Conservation (phyloP, 495 filamentous ascomycete genomes). For the Apodospora peruviana region DNA sequence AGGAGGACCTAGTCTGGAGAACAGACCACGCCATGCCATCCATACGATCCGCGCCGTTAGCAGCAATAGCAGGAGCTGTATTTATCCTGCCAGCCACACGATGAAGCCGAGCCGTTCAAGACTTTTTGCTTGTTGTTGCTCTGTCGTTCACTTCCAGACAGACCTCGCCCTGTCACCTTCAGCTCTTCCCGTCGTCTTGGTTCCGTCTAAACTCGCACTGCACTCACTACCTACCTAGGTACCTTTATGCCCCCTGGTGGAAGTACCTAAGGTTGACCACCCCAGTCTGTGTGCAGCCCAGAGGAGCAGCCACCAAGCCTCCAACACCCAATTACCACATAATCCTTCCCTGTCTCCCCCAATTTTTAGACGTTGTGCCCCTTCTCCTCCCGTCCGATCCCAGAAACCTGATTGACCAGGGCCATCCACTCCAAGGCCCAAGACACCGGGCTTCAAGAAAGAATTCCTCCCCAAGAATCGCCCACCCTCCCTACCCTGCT, state of each 20-base stretch:
- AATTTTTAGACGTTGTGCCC: constrained; percentile 23
- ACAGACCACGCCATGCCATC: too few species aligned
- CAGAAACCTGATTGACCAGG: constrained; percentile 22
- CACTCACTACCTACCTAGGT: too few species aligned
- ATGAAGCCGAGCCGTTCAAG: too few species aligned
- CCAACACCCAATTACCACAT: constrained; percentile 20
- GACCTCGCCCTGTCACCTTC: constrained; percentile 23
- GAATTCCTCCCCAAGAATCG: constrained; percentile 10
- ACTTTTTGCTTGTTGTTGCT: constrained; percentile 15
- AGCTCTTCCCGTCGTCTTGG: constrained; percentile 22
- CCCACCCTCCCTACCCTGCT: constrained; percentile 4
- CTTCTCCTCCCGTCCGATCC: constrained; percentile 22
- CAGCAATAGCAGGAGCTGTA: too few species aligned
- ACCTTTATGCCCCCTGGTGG: too few species aligned
- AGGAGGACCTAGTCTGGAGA: too few species aligned
- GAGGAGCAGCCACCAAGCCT: constrained; percentile 27
- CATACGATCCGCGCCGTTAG: too few species aligned
- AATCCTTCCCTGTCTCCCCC: constrained; percentile 17
- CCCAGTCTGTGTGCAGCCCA: constrained; percentile 17
- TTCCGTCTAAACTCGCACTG: constrained; percentile 23
- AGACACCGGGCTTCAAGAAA: constrained; percentile 15
- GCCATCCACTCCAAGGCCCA: constrained; percentile 16
- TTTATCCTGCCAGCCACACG: too few species aligned
- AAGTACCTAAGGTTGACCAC: too few species aligned
- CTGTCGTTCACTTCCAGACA: constrained; percentile 7